A percentile compares a stretch with the other conserved stretches of the same genome.
These are phyloP conservation scores for Rostrohypoxylon terebratum DNA, from an alignment of 495 filamentous ascomycete genomes.

Conservation along the genomic window DNA sequence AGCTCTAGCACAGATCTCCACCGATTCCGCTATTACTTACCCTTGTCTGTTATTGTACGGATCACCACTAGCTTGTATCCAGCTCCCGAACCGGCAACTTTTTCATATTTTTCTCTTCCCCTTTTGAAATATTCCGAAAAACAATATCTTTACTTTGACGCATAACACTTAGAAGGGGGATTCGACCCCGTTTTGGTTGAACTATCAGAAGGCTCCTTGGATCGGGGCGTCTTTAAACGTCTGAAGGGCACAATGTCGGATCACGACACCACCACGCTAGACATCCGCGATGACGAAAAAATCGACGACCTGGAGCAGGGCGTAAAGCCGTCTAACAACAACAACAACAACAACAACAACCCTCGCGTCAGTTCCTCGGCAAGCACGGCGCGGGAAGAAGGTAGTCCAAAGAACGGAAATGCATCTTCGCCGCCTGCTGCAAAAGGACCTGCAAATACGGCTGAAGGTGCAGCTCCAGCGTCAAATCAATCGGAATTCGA, in stretches of 20 bases:
- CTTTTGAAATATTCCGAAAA: background rate
- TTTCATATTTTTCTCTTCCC: slow-evolving; percentile 7
- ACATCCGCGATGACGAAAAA: slow-evolving; percentile 42
- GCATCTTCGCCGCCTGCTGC: background rate
- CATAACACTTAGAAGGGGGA: background rate
- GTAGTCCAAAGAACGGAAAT: slow-evolving; percentile 1
- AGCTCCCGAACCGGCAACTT: slow-evolving; percentile 13
- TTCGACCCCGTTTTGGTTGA: slow-evolving; percentile 12
- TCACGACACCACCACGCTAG: slow-evolving; percentile 32
- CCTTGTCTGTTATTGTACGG: slow-evolving; percentile 18
- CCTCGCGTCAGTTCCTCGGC: slow-evolving; percentile 28
- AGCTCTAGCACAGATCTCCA: slow-evolving; percentile 1
- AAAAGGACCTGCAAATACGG: background rate
- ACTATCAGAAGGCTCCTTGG: slow-evolving; percentile 7
- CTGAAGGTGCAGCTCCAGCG: slow-evolving; percentile 13
- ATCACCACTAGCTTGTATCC: slow-evolving; percentile 21
- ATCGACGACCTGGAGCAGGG: slow-evolving; percentile 35
- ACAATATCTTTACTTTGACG: background rate
- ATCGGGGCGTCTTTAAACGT: background rate
- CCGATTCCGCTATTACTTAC: slow-evolving; percentile 24
- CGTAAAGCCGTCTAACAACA: slow-evolving; percentile 15
- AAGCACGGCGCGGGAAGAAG: slow-evolving; percentile 33
- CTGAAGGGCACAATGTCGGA: slow-evolving; percentile 28
- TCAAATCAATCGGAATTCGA: slow-evolving; percentile 44
- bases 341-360: slow-evolving; percentile 18